phyloP scores from a whole-genome alignment of 2,329 filamentous ascomycete genomes.

The Aureobasidium sp. region DNA sequence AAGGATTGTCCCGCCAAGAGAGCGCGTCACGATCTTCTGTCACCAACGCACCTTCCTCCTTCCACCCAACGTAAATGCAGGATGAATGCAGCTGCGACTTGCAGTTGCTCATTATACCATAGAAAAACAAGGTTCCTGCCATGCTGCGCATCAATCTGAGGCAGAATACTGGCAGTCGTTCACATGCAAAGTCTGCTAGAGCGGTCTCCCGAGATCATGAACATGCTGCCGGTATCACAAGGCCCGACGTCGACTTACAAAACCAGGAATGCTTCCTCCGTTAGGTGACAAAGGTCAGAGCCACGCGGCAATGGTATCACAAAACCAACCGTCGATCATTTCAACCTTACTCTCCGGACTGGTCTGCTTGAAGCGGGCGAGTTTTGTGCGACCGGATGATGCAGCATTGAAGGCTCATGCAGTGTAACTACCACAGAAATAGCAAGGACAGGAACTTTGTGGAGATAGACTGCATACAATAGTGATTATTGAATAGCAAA shows the following conservation, averaged over 20 bases:
- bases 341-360: neutral
- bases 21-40: neutral
- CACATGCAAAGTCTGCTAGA: too few species aligned
- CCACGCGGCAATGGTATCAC: neutral
- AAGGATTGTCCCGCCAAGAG: neutral
- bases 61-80: neutral
- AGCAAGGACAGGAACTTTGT: neutral
- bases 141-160: neutral
- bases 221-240: too few species aligned
- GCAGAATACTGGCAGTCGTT: too few species aligned
- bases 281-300: neutral
- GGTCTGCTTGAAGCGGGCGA: neutral
- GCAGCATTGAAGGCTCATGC: neutral
- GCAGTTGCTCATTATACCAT: neutral
- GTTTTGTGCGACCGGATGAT: neutral
- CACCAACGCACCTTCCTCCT: neutral
- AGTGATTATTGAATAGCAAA: neutral
- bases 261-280: neutral
- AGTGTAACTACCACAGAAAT: conserved; percentile 3
- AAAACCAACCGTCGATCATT: neutral
- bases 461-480: neutral
- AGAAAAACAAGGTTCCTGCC: neutral
- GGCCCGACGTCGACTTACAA: too few species aligned
- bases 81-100: neutral
- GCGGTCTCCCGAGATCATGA: too few species aligned